A percentile compares a stretch with the other conserved stretches of the same genome.
Conservation (phyloP, 1,284 basidiomycete species). For the Quambalaria eucalypti region DNA sequence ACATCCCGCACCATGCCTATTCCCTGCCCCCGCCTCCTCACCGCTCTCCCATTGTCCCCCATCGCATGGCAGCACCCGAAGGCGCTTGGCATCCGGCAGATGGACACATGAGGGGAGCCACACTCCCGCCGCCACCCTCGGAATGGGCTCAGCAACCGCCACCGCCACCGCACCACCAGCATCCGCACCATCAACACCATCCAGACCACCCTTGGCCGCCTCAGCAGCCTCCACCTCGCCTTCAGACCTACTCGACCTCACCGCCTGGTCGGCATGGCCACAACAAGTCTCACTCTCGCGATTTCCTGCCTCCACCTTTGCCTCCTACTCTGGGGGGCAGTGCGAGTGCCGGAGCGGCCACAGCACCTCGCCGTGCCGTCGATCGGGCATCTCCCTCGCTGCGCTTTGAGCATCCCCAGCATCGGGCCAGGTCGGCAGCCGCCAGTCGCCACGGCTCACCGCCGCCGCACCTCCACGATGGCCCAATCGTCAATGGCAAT, state of each 20-base stretch:
- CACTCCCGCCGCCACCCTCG: too few relatives aligned
- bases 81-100: too few relatives aligned
- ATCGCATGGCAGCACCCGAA: too few relatives aligned
- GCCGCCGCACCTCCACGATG: not conserved
- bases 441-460: not conserved
- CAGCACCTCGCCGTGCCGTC: not conserved
- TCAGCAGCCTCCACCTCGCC: not conserved
- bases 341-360: not conserved
- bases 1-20: too few relatives aligned
- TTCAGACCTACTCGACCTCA: not conserved
- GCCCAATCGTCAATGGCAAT: not conserved
- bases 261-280: not conserved
- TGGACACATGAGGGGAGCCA: too few relatives aligned
- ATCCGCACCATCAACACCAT: not conserved
- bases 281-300: not conserved
- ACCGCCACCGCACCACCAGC: slow-evolving; percentile 3
- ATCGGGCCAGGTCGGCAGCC: not conserved
- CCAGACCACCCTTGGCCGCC: not conserved
- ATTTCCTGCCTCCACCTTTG: not conserved
- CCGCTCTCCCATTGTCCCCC: too few relatives aligned
- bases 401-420: not conserved
- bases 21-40: too few relatives aligned
- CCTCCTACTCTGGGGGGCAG: not conserved
- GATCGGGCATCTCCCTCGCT: not conserved
- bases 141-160: slow-evolving; percentile 8